phyloP scores from a whole-genome alignment of 768 basidiomycete species.

The Neoboletus brunneissimus region DNA sequence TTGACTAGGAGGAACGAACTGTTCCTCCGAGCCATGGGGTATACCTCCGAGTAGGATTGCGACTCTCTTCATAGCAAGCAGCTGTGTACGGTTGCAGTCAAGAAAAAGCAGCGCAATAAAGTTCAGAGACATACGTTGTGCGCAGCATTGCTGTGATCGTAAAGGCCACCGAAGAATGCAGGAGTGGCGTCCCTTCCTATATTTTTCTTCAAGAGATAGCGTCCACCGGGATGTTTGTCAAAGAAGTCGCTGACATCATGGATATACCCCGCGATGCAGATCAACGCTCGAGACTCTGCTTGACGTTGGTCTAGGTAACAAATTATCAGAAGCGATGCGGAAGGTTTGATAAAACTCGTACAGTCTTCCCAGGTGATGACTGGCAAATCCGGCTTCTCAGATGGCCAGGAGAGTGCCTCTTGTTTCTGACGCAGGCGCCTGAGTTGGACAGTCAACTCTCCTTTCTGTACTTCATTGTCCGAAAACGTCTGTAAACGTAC shows the following conservation, averaged over 20 bases:
- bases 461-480: not conserved
- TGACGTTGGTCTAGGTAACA: not conserved
- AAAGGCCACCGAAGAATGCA: not conserved
- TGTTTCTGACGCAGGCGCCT: not conserved
- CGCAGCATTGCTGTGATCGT: not conserved
- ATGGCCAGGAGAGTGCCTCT: not conserved
- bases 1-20: not conserved
- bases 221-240: not conserved
- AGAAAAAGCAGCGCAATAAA: not conserved
- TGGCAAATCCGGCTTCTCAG: not conserved
- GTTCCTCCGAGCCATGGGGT: not conserved
- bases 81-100: not conserved
- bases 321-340: not conserved
- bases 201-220: not conserved
- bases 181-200: not conserved
- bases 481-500: not conserved
- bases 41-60: not conserved
- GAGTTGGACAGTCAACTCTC: not conserved
- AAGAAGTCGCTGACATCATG: not conserved
- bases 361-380: not conserved
- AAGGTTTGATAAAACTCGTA: not conserved
- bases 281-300: not conserved
- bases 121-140: not conserved
- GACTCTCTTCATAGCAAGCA: not conserved
- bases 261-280: not conserved